Conservation (phyloP, 495 filamentous ascomycete species). For the Aspergillus ellipticus region DNA sequence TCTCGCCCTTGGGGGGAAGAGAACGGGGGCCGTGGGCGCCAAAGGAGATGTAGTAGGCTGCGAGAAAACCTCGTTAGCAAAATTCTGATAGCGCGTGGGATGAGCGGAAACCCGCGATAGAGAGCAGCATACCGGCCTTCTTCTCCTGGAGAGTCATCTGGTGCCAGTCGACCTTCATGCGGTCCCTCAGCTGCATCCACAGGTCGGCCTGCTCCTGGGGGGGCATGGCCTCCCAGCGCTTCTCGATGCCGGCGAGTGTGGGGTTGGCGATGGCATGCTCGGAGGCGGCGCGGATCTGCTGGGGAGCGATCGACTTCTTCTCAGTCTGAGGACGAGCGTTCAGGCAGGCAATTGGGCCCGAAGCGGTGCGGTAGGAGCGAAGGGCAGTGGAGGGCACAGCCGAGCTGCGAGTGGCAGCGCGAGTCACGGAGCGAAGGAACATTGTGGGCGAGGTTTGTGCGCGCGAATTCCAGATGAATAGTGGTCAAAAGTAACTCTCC, state of each 20-base stretch:
- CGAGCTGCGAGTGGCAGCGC: slow-evolving; percentile 46
- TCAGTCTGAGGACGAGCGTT: slow-evolving; percentile 28
- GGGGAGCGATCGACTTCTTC: slow-evolving; percentile 28
- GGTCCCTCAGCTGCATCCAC: slow-evolving; percentile 95
- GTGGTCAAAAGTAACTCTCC: slow-evolving; percentile 18
- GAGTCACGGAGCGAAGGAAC: slow-evolving; percentile 45
- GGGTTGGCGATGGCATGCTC: slow-evolving; percentile 96
- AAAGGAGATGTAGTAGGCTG: slow-evolving; percentile 99
- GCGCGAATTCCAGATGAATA: slow-evolving; percentile 36
- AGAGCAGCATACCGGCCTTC: slow-evolving; percentile 82
- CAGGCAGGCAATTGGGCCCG: slow-evolving; percentile 37
- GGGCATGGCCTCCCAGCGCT: slow-evolving; percentile 96
- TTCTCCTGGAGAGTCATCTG: slow-evolving; percentile 94
- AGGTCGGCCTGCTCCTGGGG: slow-evolving; percentile 98
- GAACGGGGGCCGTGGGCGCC: slow-evolving; percentile 91
- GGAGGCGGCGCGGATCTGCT: slow-evolving; percentile 62
- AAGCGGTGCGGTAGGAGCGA: slow-evolving; percentile 28
- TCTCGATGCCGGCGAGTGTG: slow-evolving; percentile 95
- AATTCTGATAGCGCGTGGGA: slow-evolving; percentile 12
- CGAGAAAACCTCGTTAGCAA: slow-evolving; percentile 20
- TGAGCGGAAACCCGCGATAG: not conserved
- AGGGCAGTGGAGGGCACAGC: slow-evolving; percentile 33
- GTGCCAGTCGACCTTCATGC: slow-evolving; percentile 96
- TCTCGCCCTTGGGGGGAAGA: slow-evolving; percentile 74
- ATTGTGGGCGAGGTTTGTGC: slow-evolving; percentile 40